Evolutionary conservation across 73 alveolate genomes (phyloP).

Genomic region (Loxodes magnus): DNA sequence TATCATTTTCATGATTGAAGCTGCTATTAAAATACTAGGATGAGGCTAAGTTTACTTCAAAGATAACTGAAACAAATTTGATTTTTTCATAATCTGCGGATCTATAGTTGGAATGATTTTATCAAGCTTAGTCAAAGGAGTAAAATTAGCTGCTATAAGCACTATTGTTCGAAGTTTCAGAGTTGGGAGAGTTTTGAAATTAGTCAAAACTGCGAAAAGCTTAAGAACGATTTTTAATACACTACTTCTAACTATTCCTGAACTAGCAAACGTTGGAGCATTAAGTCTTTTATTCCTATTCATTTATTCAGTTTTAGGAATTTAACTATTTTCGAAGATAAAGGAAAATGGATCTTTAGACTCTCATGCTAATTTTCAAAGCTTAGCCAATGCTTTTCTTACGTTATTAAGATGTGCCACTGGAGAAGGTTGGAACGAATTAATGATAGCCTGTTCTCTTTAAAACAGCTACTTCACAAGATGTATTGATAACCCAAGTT

Average conservation of each 20-base stretch:
- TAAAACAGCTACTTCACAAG: slow-evolving; percentile 10
- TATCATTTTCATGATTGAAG: slow-evolving; percentile 27
- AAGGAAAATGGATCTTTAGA: not conserved
- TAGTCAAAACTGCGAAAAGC: not conserved
- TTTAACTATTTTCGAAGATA: slow-evolving; percentile 24
- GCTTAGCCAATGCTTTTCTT: slow-evolving; percentile 24
- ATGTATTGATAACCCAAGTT: slow-evolving; percentile 25
- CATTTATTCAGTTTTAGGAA: slow-evolving; percentile 38
- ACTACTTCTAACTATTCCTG: slow-evolving; percentile 1
- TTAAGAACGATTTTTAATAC: slow-evolving; percentile 1
- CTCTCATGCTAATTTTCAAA: slow-evolving; percentile 20
- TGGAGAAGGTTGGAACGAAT: slow-evolving; percentile 42
- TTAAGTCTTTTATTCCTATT: slow-evolving; percentile 25
- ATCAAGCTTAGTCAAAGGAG: not conserved
- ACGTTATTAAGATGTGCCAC: slow-evolving; percentile 24
- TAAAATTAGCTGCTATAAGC: slow-evolving; percentile 3
- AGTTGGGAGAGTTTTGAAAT: slow-evolving; percentile 8
- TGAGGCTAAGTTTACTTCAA: slow-evolving; percentile 23
- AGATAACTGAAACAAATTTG: slow-evolving; percentile 34
- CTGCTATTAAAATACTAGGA: slow-evolving; percentile 20
- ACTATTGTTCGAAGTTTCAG: slow-evolving; percentile 23
- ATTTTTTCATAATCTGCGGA: slow-evolving; percentile 24
- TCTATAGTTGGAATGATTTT: slow-evolving; percentile 17
- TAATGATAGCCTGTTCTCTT: slow-evolving; percentile 33
- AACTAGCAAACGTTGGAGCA: slow-evolving; percentile 9